These are phyloP conservation scores for Russula dissimulans DNA, from an alignment of 768 basidiomycete genomes.

Conservation along the genomic window DNA sequence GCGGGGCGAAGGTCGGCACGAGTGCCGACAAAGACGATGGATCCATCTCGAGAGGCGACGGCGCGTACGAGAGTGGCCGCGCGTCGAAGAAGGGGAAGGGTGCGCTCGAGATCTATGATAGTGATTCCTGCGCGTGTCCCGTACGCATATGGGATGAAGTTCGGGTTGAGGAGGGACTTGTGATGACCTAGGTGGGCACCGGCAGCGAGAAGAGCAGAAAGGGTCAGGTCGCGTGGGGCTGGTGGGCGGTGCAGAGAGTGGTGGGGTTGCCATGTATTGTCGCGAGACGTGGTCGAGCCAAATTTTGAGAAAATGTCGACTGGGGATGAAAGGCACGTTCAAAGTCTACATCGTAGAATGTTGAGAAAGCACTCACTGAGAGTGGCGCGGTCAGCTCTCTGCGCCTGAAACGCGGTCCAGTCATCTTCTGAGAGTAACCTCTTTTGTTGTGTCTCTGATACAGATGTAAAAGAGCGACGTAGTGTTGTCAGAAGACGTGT, in stretches of 20 bases:
- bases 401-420: conserved; percentile 55
- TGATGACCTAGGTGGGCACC: conserved; percentile 94
- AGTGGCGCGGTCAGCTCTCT: conserved; percentile 44
- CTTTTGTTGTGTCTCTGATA: conserved; percentile 9
- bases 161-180: conserved; percentile 73
- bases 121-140: conserved; percentile 84
- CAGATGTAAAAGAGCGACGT: conserved; percentile 6
- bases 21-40: conserved; percentile 86
- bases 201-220: conserved; percentile 84
- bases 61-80: conserved; percentile 83
- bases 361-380: conserved; percentile 38
- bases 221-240: conserved; percentile 53
- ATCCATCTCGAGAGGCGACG: conserved; percentile 71
- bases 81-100: conserved; percentile 82
- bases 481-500: neutral
- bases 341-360: conserved; percentile 6
- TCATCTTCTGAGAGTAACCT: conserved; percentile 43
- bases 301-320: conserved; percentile 41
- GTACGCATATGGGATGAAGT: conserved; percentile 87
- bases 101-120: conserved; percentile 91
- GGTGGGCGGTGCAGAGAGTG: conserved; percentile 57
- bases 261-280: conserved; percentile 65
- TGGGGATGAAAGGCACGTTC: conserved; percentile 26
- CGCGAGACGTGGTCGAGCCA: conserved; percentile 67
- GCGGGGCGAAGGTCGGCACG: conserved; percentile 66